Evolutionary conservation across 2,329 filamentous ascomycete genomes (phyloP).

Genomic region (Cercospora nicotianae): DNA sequence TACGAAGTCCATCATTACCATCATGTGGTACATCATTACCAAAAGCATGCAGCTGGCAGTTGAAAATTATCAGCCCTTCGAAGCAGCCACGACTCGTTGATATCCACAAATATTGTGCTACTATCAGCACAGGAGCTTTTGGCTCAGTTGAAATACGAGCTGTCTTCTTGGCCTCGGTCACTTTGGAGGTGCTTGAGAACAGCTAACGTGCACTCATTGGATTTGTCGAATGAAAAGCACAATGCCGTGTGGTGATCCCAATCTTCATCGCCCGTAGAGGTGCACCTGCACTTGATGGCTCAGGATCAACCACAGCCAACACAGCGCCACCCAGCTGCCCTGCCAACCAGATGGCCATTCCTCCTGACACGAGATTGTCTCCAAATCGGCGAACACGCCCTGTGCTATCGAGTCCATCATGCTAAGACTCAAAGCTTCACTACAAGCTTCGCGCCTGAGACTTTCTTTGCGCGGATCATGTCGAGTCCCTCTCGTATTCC

Average conservation of each 20-base stretch:
- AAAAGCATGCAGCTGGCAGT: not conserved
- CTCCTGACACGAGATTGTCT: not conserved
- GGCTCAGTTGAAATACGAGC: not conserved
- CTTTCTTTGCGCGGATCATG: not conserved
- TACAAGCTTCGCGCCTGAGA: slow-evolving; percentile 1
- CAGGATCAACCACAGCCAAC: not conserved
- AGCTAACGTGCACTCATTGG: not conserved
- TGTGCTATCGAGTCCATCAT: not conserved
- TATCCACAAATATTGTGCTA: not conserved
- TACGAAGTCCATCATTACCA: not conserved
- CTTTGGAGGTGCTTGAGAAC: not conserved
- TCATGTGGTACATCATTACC: not conserved
- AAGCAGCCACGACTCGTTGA: not conserved
- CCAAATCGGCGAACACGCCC: not conserved
- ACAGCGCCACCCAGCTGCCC: not conserved
- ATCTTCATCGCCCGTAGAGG: not conserved
- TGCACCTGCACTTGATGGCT: not conserved
- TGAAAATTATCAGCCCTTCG: not conserved
- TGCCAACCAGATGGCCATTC: not conserved
- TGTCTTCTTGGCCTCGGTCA: not conserved
- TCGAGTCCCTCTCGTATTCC: not conserved
- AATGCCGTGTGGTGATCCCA: not conserved
- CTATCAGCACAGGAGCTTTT: not conserved
- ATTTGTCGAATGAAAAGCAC: not conserved
- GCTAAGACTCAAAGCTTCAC: not conserved